Percentiles rank a stretch among this genome's conserved stretches.
phyloP scores from a whole-genome alignment of 257 asterid genomes.

The Solanum habrochaites region DNA sequence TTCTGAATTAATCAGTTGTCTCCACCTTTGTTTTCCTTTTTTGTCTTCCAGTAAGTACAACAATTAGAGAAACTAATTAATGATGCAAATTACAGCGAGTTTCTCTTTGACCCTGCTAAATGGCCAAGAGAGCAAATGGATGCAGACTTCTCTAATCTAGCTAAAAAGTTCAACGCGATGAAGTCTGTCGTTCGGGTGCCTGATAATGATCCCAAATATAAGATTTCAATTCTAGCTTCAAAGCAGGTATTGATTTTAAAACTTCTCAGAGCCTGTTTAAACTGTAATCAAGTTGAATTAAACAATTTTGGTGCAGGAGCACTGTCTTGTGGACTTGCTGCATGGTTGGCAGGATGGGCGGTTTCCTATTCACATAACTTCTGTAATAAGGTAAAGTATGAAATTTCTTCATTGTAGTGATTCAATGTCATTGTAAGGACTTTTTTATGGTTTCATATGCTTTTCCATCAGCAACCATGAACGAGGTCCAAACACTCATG shows the following conservation, averaged over 20 bases:
- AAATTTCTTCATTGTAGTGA: background rate
- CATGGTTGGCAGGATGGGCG: conserved; percentile 86
- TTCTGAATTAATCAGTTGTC: background rate
- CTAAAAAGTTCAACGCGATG: conserved; percentile 60
- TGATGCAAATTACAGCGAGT: conserved; percentile 52
- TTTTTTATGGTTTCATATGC: background rate
- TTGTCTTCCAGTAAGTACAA: background rate
- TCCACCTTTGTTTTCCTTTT: background rate
- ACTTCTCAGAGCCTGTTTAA: background rate
- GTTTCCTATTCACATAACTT: conserved; percentile 70
- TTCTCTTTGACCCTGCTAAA: conserved; percentile 74
- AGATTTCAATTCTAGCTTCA: conserved; percentile 73
- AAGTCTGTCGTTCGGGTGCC: conserved; percentile 82
- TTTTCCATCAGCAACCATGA: conserved; percentile 63
- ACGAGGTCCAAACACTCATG: conserved; percentile 79
- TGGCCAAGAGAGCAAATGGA: conserved; percentile 82
- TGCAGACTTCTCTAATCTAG: conserved; percentile 56
- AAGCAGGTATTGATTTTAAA: conserved; percentile 52
- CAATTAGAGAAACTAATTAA: background rate
- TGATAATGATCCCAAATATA: conserved; percentile 56
- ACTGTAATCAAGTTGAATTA: background rate
- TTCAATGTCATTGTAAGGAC: conserved; percentile 1
- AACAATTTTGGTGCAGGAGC: conserved; percentile 43
- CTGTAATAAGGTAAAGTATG: conserved; percentile 56
- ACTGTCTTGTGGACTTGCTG: conserved; percentile 82